Conservation (phyloP, 129 eudicot genomes). For the Pseudognaphalium luteoalbum region DNA sequence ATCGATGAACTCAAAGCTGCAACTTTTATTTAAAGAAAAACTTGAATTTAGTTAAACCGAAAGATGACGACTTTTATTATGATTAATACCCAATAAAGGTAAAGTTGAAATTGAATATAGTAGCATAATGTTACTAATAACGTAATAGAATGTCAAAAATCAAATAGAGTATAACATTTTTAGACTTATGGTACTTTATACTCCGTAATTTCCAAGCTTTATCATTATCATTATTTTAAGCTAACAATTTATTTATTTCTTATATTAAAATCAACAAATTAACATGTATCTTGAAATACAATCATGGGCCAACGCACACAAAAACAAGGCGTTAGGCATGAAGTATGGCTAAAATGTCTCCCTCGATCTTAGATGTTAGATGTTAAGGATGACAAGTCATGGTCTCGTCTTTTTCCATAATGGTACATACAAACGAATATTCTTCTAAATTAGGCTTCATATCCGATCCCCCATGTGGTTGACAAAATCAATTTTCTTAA, state of each 20-base stretch:
- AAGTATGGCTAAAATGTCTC: slow-evolving; percentile 13
- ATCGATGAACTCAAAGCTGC: too few relatives aligned
- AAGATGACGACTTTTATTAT: too few relatives aligned
- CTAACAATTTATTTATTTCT: background rate
- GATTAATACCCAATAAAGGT: too few relatives aligned
- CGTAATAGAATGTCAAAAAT: too few relatives aligned
- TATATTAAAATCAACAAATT: background rate
- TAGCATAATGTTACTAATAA: too few relatives aligned
- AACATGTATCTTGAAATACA: background rate
- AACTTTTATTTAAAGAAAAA: too few relatives aligned
- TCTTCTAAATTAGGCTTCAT: slow-evolving; percentile 9
- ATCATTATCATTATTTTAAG: background rate
- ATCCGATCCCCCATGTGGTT: slow-evolving; percentile 15
- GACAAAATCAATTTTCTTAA: background rate
- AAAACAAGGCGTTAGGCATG: background rate
- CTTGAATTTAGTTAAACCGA: too few relatives aligned
- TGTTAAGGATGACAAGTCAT: slow-evolving; percentile 30
- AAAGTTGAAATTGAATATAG: too few relatives aligned
- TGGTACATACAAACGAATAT: slow-evolving; percentile 34
- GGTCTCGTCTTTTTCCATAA: slow-evolving; percentile 17
- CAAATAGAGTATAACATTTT: too few relatives aligned
- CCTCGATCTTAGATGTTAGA: slow-evolving; percentile 15
- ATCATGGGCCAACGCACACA: background rate
- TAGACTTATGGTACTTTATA: too few relatives aligned
- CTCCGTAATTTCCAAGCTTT: too few relatives aligned